phyloP scores from a whole-genome alignment of 2,329 filamentous ascomycete genomes.

The Thelonectria rubi region DNA sequence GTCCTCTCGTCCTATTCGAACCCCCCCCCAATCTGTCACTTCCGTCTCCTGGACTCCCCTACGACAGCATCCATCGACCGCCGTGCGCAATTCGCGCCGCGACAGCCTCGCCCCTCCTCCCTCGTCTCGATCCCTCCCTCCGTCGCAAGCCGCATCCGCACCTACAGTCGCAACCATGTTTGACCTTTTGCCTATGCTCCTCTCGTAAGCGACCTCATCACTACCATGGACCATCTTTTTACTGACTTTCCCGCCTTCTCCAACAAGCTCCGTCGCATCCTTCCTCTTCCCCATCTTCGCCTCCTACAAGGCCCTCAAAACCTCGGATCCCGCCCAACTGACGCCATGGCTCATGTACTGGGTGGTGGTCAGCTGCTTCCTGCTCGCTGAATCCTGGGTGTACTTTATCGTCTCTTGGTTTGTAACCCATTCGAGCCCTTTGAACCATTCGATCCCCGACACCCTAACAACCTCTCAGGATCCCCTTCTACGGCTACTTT shows the following conservation, averaged over 20 bases:
- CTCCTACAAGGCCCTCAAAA: slow-evolving; percentile 97
- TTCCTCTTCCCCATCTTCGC: slow-evolving; percentile 96
- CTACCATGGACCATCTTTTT: background rate
- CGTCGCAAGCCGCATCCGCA: slow-evolving; percentile 9
- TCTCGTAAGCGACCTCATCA: slow-evolving; percentile 68
- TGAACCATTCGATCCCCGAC: background rate
- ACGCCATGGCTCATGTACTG: slow-evolving; percentile 99
- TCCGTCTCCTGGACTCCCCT: background rate
- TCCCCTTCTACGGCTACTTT: slow-evolving; percentile 94
- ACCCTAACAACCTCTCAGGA: slow-evolving; percentile 56
- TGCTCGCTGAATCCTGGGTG: slow-evolving; percentile 86
- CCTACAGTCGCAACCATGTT: slow-evolving; percentile 66
- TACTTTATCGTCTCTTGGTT: slow-evolving; percentile 87
- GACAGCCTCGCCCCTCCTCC: slow-evolving; percentile 13
- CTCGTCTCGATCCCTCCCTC: slow-evolving; percentile 14
- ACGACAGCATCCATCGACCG: background rate
- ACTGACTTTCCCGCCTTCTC: slow-evolving; percentile 25
- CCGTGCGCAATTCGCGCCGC: background rate
- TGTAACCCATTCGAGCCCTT: slow-evolving; percentile 31
- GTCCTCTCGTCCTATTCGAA: slow-evolving; percentile 10
- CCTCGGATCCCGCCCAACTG: slow-evolving; percentile 85
- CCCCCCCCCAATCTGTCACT: background rate
- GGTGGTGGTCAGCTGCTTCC: slow-evolving; percentile 85
- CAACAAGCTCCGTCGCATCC: slow-evolving; percentile 79
- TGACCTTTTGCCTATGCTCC: slow-evolving; percentile 77